A percentile compares a stretch with the other conserved stretches of the same genome.
Conservation (phyloP, 176 grass and related monocot species). For the Phoenix dactylifera region DNA sequence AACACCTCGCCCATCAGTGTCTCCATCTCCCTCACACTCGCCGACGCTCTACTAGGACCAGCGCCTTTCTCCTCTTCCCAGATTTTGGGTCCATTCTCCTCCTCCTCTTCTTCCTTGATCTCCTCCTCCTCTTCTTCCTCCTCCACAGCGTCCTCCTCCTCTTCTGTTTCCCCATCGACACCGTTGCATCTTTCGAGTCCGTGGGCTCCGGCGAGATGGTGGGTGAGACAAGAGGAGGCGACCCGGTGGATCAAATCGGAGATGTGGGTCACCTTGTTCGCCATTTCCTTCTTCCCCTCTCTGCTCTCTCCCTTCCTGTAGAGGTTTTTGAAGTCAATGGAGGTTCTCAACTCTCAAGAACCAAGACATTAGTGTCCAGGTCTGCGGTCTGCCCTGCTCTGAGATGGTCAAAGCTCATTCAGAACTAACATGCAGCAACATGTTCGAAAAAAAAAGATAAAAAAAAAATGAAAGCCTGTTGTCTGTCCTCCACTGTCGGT, state of each 20-base stretch:
- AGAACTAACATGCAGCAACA: too few relatives aligned
- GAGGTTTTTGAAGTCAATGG: too few relatives aligned
- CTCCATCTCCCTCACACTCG: conserved; percentile 37
- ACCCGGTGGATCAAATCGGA: conserved; percentile 92
- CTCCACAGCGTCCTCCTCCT: not conserved
- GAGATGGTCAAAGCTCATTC: too few relatives aligned
- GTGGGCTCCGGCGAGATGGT: conserved; percentile 46
- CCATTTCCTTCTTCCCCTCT: conserved; percentile 21
- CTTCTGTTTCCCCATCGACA: conserved; percentile 10
- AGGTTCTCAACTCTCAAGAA: too few relatives aligned
- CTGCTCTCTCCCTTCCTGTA: too few relatives aligned
- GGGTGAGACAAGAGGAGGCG: conserved; percentile 76
- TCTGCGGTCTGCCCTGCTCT: too few relatives aligned
- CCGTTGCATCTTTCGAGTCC: not conserved
- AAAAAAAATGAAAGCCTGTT: too few relatives aligned
- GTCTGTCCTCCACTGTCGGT: too few relatives aligned
- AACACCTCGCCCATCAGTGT: conserved; percentile 70
- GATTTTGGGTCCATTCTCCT: conserved; percentile 57
- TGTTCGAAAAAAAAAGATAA: too few relatives aligned
- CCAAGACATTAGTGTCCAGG: too few relatives aligned
- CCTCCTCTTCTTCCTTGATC: conserved; percentile 6
- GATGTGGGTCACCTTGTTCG: conserved; percentile 45
- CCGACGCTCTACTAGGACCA: not conserved
- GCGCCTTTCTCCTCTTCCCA: conserved; percentile 52
- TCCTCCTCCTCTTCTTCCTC: conserved; percentile 1